Percentiles rank a stretch among this genome's conserved stretches.
Conservation (phyloP, 371 early-diverging fungal species). For the Mucor sp. region DNA sequence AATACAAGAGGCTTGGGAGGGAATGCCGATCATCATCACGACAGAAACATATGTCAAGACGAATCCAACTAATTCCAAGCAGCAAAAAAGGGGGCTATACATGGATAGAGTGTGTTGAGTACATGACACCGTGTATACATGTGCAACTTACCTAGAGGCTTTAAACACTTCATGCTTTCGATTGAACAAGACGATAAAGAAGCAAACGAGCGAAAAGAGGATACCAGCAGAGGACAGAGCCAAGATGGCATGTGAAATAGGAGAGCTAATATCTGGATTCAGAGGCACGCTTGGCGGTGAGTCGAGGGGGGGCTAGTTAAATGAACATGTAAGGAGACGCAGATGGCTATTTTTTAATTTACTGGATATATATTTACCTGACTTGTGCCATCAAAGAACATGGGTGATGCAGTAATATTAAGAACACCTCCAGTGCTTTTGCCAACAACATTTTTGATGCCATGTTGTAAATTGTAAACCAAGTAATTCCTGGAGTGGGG, state of each 20-base stretch:
- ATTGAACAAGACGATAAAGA: conserved; percentile 36
- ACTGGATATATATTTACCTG: conserved; percentile 29
- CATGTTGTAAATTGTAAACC: conserved; percentile 57
- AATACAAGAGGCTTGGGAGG: conserved; percentile 46
- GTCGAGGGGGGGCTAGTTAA: conserved; percentile 48
- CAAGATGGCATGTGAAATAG: conserved; percentile 47
- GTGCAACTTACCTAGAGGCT: conserved; percentile 51
- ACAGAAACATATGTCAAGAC: conserved; percentile 55
- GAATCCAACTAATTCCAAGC: conserved; percentile 59
- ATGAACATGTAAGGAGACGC: neutral
- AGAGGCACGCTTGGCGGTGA: conserved; percentile 52
- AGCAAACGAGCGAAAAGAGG: conserved; percentile 34
- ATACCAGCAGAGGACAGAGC: conserved; percentile 42
- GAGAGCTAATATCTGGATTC: conserved; percentile 51
- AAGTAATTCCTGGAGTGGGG: conserved; percentile 45
- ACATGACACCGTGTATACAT: neutral
- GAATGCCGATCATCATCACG: conserved; percentile 54
- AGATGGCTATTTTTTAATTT: neutral
- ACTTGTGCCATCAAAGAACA: conserved; percentile 58
- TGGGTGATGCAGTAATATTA: conserved; percentile 42
- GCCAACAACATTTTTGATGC: conserved; percentile 41
- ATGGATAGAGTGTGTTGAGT: too few relatives aligned
- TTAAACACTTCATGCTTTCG: conserved; percentile 58
- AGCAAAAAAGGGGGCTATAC: conserved; percentile 61
- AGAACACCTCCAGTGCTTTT: conserved; percentile 50